phyloP scores from a whole-genome alignment of 768 basidiomycete genomes.

The Gautieria morchelliformis region DNA sequence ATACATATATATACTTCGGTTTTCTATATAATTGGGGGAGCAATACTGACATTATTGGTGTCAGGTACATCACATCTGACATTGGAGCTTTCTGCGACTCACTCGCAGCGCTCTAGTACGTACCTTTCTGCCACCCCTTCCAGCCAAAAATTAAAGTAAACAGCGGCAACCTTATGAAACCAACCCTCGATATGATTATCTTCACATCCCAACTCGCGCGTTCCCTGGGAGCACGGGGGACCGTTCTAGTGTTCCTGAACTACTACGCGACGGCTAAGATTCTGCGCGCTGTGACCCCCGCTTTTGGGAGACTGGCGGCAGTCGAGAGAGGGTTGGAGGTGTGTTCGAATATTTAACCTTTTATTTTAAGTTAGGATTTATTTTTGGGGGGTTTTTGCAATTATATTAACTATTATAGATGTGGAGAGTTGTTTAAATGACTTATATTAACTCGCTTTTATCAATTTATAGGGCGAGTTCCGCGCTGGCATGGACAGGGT shows the following conservation, averaged over 20 bases:
- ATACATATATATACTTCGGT: background rate
- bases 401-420: too few relatives aligned
- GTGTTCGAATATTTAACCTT: background rate
- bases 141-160: background rate
- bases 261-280: constrained; percentile 84
- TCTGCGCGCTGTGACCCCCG: constrained; percentile 77
- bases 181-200: constrained; percentile 79
- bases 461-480: constrained; percentile 67
- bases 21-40: background rate
- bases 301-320: constrained; percentile 84
- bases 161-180: constrained; percentile 91
- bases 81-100: constrained; percentile 83
- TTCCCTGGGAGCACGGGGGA: constrained; percentile 81
- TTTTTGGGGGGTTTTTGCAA: too few relatives aligned
- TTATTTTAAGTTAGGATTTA: background rate
- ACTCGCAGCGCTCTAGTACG: constrained; percentile 80
- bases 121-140: constrained; percentile 11
- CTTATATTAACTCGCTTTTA: constrained; percentile 8
- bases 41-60: background rate
- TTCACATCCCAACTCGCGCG: constrained; percentile 88
- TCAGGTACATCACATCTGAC: constrained; percentile 78
- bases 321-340: constrained; percentile 59
- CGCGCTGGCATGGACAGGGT: constrained; percentile 78
- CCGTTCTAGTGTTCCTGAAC: constrained; percentile 66
- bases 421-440: too few relatives aligned